Base-by-base conservation (phyloP, 495 filamentous ascomycete genomes). In the Penicillium alfredii region DNA sequence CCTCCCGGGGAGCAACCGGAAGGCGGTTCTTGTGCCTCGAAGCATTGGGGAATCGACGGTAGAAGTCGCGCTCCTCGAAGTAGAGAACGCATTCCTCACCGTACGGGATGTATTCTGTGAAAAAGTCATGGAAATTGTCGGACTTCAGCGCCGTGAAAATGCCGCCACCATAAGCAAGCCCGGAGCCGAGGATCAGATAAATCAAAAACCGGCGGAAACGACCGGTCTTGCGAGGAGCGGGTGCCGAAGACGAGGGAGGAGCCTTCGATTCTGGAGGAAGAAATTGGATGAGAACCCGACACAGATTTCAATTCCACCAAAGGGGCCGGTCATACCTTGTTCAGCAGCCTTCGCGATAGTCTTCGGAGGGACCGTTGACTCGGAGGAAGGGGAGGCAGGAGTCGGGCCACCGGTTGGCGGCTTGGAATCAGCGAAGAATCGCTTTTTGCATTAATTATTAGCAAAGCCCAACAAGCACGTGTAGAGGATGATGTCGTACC, bases 81-180 rank as follows among this genome's bases (percentile, higher is more conserved):
- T 94, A 97, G n/a, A 93, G 77, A 16, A 98, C 92, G 10, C 81
- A 81, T 48, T 95, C 85, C 64, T 98, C 92, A 35, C 90, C 93
- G 41, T 86, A 94, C 2, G 92, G 92, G 5, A 98, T 63, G 60
- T 92, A 98, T 63, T 95, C 89, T 28, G 93, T 97, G 68, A 98
- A 98, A 68, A 97, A 95, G 56, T 98, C 92, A 58, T 98, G 93
- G 73, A 96, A 96, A 61, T 90, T 94, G 67, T 98, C 92, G 45
- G 81, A 92, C 61, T 88, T 78, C 42, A 94, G 74, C 14, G 92
- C 92, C 54, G 93, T 86, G 66, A 84, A 94, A 31, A 94, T 78
- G 30, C 89, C 86, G 40, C 86, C 88, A 38, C 77, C 89, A 43
- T 94, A 98, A 19, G 80, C 79, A 10, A 93, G 53, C 5, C 73